Conservation (phyloP, 208 protist species). For the Wallacemonas sp. region DNA sequence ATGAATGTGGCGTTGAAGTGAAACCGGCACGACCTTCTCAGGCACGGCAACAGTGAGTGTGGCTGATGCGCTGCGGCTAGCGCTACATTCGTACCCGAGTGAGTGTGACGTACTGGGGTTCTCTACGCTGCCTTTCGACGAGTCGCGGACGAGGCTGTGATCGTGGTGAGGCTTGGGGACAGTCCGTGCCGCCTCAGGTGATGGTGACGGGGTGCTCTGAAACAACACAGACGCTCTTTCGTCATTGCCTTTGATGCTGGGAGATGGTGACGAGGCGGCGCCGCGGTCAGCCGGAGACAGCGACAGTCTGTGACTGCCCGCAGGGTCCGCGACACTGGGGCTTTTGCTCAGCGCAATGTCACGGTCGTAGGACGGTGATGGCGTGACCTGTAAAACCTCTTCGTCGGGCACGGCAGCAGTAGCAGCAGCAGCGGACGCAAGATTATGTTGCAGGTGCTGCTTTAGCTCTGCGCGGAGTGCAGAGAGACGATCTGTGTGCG, state of each 20-base stretch:
- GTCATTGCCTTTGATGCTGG: too few relatives aligned
- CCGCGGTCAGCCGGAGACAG: too few relatives aligned
- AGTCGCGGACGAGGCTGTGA: not conserved
- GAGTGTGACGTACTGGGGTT: not conserved
- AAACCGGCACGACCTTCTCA: not conserved
- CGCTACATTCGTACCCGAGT: not conserved
- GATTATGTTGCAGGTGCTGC: not conserved
- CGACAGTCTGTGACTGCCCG: too few relatives aligned
- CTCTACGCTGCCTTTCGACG: not conserved
- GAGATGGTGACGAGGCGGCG: too few relatives aligned
- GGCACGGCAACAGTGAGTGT: too few relatives aligned
- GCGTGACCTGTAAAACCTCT: not conserved
- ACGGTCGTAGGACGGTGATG: conserved; percentile 4
- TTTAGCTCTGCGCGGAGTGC: not conserved
- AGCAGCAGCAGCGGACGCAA: too few relatives aligned
- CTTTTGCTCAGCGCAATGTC: conserved; percentile 6
- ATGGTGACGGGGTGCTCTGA: not conserved
- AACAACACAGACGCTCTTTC: not conserved
- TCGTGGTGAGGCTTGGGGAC: not conserved
- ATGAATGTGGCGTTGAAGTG: not conserved
- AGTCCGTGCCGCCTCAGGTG: not conserved
- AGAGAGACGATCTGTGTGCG: not conserved
- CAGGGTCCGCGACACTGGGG: not conserved
- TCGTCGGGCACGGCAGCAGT: too few relatives aligned
- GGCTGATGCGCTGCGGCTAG: not conserved